phyloP scores from a whole-genome alignment of 768 basidiomycete species.

The Amanita molliuscula region DNA sequence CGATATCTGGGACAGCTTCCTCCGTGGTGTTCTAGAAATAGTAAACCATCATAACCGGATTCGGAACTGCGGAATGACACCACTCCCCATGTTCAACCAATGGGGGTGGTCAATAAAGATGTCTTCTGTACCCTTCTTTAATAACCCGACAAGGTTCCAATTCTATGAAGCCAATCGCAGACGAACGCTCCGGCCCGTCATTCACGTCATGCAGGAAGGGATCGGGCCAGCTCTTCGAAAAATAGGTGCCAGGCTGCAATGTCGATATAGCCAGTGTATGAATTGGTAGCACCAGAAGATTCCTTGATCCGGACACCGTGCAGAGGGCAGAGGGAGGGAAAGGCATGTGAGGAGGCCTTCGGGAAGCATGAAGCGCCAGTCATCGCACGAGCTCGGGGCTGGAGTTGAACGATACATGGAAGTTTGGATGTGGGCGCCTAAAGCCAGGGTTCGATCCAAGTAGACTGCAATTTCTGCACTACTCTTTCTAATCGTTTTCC shows the following conservation, averaged over 20 bases:
- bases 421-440: neutral
- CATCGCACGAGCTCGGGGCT: slow-evolving; percentile 10
- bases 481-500: no score
- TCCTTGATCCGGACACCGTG: slow-evolving; percentile 52
- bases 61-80: slow-evolving; percentile 25
- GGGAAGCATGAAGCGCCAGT: slow-evolving; percentile 22
- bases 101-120: slow-evolving; percentile 55
- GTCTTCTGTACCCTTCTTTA: slow-evolving; percentile 39
- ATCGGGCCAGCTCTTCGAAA: slow-evolving; percentile 60
- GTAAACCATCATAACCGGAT: neutral
- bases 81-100: slow-evolving; percentile 56
- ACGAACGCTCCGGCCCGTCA: slow-evolving; percentile 27
- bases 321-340: slow-evolving; percentile 33
- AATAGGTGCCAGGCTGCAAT: slow-evolving; percentile 52
- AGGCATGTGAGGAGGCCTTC: slow-evolving; percentile 24
- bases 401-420: neutral
- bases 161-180: slow-evolving; percentile 63
- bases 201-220: slow-evolving; percentile 51
- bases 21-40: slow-evolving; percentile 42
- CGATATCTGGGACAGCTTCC: slow-evolving; percentile 60
- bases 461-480: no score
- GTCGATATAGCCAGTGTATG: slow-evolving; percentile 62
- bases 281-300: slow-evolving; percentile 39
- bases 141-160: slow-evolving; percentile 61
- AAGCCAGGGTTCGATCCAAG: no score